A percentile compares a stretch with the other conserved stretches of the same genome.
Evolutionary conservation across 495 filamentous ascomycete genomes (phyloP).

Genomic region (Annulohypoxylon moriforme): DNA sequence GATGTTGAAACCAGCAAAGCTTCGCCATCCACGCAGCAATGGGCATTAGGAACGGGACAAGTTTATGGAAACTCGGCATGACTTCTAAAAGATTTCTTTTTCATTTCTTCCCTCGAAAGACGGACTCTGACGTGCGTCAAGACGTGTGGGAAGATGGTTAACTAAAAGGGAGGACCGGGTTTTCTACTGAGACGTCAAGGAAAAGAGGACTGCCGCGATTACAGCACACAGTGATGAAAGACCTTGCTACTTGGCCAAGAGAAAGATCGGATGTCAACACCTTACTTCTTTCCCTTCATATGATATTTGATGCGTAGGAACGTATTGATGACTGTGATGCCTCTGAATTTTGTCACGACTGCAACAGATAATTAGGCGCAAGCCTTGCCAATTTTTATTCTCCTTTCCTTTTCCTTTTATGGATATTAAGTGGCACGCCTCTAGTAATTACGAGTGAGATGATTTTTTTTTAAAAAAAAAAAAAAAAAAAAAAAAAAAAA

Average conservation of each 20-base stretch:
- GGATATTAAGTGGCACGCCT: neutral
- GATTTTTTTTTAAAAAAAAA: too few relatives aligned
- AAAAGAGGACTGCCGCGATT: slow-evolving; percentile 29
- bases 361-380: slow-evolving; percentile 5
- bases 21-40: slow-evolving; percentile 40
- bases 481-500: too few relatives aligned
- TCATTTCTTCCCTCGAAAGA: slow-evolving; percentile 42
- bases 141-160: slow-evolving; percentile 40
- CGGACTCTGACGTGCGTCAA: slow-evolving; percentile 38
- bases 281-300: slow-evolving; percentile 14
- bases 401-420: neutral
- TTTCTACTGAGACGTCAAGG: slow-evolving; percentile 41
- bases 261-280: slow-evolving; percentile 42
- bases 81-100: slow-evolving; percentile 52
- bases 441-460: slow-evolving; percentile 2
- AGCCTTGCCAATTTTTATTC: neutral
- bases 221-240: slow-evolving; percentile 42
- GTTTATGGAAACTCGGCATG: slow-evolving; percentile 48
- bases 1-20: slow-evolving; percentile 45
- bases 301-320: slow-evolving; percentile 33
- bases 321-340: slow-evolving; percentile 14
- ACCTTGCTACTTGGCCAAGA: slow-evolving; percentile 44
- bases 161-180: slow-evolving; percentile 46
- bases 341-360: slow-evolving; percentile 5
- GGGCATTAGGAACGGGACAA: slow-evolving; percentile 43